Base-by-base conservation (phyloP, 441 rosid genomes). In the Gossypium gossypioides region DNA sequence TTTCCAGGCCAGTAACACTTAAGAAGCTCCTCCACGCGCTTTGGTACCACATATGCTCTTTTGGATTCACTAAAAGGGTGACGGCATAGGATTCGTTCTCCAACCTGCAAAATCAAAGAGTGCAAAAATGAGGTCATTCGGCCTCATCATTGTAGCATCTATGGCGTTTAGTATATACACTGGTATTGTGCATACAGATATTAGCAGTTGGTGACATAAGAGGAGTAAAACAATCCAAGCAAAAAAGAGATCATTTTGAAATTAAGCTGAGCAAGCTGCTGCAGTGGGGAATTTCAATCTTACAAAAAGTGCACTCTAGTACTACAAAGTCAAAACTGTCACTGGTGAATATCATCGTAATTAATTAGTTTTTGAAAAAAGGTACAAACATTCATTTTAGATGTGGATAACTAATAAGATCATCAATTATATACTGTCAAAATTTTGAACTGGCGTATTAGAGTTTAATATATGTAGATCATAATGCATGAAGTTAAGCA, bases 1-100 rank as follows among this genome's bases (percentile, higher is more conserved):
- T 55, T 79, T 64, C 99, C 97, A n/a, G 96, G 91, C 97, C 97
- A 90, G 72, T 89, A 94, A 81, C 99, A 92, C 81, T 87, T 88
- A 50, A 91, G 77, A 69, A 94, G 91, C 84, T 90, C 97, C 78
- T 90, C 97, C 0, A 94, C 89, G 68, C 80, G 82, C 80, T 89
- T 89, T 10, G 97, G 99, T 64, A 94, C 97, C 78, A 94, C 99
- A 69, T 87, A 86, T 13, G 99, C 99, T 85, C 99, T 84, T 83
- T 90, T 92, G 18, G 97, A 94, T 84, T 94, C 99, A 63, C 70
- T 92, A 70, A 94, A 94, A 64, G 99, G 99, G 76, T 94, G 97
- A 52, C 96, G 97, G 19, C 97, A 91, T 8, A 93, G 82, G 57
- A 93, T 63, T 46, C 93, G 81, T 62, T 91, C 91, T 73, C 96